Conservation (phyloP, 257 asterid species). For the Scutellaria galericulata region DNA sequence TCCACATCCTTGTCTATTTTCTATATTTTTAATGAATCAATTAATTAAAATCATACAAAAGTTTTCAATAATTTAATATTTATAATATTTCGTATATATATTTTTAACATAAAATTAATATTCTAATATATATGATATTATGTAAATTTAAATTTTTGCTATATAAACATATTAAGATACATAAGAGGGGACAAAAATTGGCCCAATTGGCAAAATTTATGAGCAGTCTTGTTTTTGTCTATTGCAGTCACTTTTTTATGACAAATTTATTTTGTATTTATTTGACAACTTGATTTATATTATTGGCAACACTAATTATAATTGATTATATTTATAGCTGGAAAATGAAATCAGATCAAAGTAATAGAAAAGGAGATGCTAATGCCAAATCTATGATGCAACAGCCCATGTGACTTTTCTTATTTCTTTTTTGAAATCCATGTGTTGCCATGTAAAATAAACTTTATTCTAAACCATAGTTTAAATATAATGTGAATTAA, state of each 20-base stretch:
- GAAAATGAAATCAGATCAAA: constrained; percentile 12
- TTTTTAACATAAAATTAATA: background rate
- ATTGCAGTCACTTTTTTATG: background rate
- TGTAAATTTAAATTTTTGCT: background rate
- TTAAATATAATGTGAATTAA: background rate
- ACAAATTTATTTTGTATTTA: background rate
- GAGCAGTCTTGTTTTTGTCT: background rate
- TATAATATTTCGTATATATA: too few species aligned
- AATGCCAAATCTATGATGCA: constrained; percentile 26
- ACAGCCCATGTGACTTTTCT: constrained; percentile 39
- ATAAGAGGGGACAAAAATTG: background rate
- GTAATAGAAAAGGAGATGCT: constrained; percentile 1
- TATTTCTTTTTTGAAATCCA: constrained; percentile 8
- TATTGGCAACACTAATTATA: background rate
- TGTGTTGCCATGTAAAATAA: constrained; percentile 3
- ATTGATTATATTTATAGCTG: constrained; percentile 2
- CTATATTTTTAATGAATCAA: background rate
- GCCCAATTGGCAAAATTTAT: background rate
- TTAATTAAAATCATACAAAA: too few species aligned
- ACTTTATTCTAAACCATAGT: background rate
- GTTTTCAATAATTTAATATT: too few species aligned
- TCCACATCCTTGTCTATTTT: background rate
- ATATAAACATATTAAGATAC: background rate
- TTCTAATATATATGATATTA: background rate
- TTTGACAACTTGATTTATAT: constrained; percentile 28